Conservation (phyloP, 2,329 filamentous ascomycete species). For the Microdochium nivale region DNA sequence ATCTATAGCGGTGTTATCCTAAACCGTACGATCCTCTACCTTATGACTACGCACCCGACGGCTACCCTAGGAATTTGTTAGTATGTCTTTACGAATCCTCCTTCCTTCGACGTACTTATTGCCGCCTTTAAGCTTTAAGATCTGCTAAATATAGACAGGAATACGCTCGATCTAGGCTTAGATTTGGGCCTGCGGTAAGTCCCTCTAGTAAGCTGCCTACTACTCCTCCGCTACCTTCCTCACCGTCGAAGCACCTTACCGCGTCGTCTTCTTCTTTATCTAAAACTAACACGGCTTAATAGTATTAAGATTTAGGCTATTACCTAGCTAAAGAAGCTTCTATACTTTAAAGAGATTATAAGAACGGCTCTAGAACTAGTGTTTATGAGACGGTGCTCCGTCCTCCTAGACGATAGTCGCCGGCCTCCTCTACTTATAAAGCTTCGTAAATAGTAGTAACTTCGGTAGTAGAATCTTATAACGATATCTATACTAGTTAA, state of each 20-base stretch:
- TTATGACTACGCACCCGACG: too few relatives aligned
- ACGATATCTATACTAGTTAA: slow-evolving; percentile 5
- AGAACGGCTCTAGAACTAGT: background rate
- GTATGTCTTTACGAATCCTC: too few relatives aligned
- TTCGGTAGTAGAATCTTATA: slow-evolving; percentile 2
- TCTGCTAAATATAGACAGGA: slow-evolving; percentile 5
- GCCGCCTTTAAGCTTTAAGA: too few relatives aligned
- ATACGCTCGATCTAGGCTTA: slow-evolving; percentile 9
- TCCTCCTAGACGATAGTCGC: slow-evolving; percentile 1
- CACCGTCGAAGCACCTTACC: background rate
- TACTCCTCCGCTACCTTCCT: background rate
- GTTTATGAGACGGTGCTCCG: background rate
- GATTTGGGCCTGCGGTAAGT: slow-evolving; percentile 6
- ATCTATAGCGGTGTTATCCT: too few relatives aligned
- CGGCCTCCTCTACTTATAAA: background rate
- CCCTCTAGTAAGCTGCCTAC: slow-evolving; percentile 5
- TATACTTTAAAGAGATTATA: background rate
- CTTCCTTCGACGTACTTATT: background rate
- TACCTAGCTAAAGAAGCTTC: background rate
- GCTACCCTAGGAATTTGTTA: too few relatives aligned
- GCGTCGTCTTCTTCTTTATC: background rate
- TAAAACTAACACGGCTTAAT: background rate
- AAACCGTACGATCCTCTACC: too few relatives aligned
- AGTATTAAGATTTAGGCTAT: too few relatives aligned
- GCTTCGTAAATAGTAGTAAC: slow-evolving; percentile 1